Evolutionary conservation across 495 filamentous ascomycete species (phyloP).

Genomic region (Neurospora cerealis): DNA sequence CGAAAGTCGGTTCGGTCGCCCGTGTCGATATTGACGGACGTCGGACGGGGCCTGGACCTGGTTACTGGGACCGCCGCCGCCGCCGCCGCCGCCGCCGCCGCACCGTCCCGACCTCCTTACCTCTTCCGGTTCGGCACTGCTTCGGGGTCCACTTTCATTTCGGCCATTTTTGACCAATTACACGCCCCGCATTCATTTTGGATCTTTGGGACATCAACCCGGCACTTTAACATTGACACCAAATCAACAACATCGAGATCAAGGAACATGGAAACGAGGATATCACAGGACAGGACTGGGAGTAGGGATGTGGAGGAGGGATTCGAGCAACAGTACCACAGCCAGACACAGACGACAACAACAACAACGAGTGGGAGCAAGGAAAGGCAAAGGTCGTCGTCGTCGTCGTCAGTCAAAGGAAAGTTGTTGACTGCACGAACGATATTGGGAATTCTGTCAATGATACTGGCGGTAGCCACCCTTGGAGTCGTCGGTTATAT

Average conservation of each 20-base stretch:
- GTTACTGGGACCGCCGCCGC: not conserved
- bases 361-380: not conserved
- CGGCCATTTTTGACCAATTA: not conserved
- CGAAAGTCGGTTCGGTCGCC: not conserved
- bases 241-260: not conserved
- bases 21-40: not conserved
- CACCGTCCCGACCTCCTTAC: not conserved
- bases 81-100: not conserved
- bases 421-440: constrained; percentile 5
- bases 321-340: not conserved
- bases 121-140: not conserved
- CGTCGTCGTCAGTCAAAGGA: not conserved
- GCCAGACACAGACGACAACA: not conserved
- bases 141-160: not conserved
- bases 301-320: not conserved
- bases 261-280: not conserved
- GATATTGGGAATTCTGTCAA: constrained; percentile 3
- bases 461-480: constrained; percentile 10
- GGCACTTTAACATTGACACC: not conserved
- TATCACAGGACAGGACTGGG: not conserved
- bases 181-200: not conserved
- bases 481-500: constrained; percentile 13
- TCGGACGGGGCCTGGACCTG: not conserved
- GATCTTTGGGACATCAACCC: not conserved
- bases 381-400: not conserved